phyloP scores from a whole-genome alignment of 2,329 filamentous ascomycete species.

The Paraphoma sp. region DNA sequence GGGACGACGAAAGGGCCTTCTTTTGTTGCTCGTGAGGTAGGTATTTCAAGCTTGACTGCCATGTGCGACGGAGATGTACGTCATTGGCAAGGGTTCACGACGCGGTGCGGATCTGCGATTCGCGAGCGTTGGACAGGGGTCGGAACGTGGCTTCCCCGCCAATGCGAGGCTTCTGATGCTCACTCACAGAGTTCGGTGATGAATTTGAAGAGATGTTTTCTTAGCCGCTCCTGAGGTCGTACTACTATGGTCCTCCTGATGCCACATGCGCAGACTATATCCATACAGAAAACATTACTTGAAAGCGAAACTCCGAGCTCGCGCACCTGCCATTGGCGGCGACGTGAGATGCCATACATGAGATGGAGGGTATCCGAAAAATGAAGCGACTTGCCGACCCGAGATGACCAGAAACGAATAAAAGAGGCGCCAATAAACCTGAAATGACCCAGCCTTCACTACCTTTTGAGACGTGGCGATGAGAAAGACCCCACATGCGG shows the following conservation, averaged over 20 bases:
- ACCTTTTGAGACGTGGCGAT: no score
- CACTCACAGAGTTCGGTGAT: neutral
- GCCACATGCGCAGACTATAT: neutral
- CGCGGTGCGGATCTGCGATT: constrained; percentile 3
- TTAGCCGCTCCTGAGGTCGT: neutral
- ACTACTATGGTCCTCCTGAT: neutral
- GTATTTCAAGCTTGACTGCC: constrained; percentile 9
- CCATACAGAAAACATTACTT: neutral
- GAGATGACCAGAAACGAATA: no score
- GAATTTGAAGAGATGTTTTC: neutral
- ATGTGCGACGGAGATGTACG: constrained; percentile 19
- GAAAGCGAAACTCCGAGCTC: neutral
- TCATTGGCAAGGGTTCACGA: constrained; percentile 20
- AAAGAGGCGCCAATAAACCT: constrained; percentile 22
- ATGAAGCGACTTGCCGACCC: constrained; percentile 5
- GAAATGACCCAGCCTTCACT: neutral
- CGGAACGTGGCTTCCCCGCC: neutral
- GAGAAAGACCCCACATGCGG: neutral
- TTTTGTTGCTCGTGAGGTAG: no score
- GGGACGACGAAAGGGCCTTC: no score
- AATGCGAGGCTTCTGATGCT: neutral
- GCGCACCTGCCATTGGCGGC: no score
- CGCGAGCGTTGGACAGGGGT: constrained; percentile 13
- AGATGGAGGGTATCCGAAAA: constrained; percentile 44
- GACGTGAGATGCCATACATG: neutral